Base-by-base conservation (phyloP, 345 rosid species). In the Passiflora organensis region DNA sequence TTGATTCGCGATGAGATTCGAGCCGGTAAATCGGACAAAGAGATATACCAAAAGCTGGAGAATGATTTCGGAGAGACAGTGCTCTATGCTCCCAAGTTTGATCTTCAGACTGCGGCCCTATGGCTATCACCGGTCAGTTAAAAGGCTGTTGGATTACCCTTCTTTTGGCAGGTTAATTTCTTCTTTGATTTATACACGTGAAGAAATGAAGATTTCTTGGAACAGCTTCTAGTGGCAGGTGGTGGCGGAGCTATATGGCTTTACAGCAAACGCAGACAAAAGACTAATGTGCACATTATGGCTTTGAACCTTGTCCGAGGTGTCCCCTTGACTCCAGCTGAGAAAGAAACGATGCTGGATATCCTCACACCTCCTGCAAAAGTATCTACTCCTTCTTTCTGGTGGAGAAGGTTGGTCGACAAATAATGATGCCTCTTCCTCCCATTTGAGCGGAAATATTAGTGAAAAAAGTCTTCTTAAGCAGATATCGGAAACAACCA, bases 61-160 rank as follows among this genome's bases (percentile, higher is more conserved):
- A 87, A 86, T 46, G 96, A 93, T 14, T 93, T 13, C 59, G 99
- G 99, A 56, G 99, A 93, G 80, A 89, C 99, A 0, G 94, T 93
- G 50, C 99, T 93, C 53, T 93, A 93, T 43, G 75, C 99, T 18
- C 95, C 95, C 0, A 93, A 89, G 58, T 93, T 93, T 57, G 99
- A 93, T 70, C 6, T 80, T 72, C 96, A 93, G 69, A 93, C 96
- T 28, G 96, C 96, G 2, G 95, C 81, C 41, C 72, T 93, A 72
- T 86, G 96, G 95, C 77, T 89, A 52, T 86, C 91, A 25, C 94
- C 95, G 73, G 94, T 84, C 36, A 77, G 95, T 82, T 11, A 12
- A 52, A n/a, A 37, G 20, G 20, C 15, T 55, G 48, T 48, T 24
- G 44, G 25, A 37, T 32, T 38, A 56, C 20, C 18, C 0, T 39